phyloP scores from a whole-genome alignment of 208 protist genomes.

The Leptomonas seymouri region DNA sequence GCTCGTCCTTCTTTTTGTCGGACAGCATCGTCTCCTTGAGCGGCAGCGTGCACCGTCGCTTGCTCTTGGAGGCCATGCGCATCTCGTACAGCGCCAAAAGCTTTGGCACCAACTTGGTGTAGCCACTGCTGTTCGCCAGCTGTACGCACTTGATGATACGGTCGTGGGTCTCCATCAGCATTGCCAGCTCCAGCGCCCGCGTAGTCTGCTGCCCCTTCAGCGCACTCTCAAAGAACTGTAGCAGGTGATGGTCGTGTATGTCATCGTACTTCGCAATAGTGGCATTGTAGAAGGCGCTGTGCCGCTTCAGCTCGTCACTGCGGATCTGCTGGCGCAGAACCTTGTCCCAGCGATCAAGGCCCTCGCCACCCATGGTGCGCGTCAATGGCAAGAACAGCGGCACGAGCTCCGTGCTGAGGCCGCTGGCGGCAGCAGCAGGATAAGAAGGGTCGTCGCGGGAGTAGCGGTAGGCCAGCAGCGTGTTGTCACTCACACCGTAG shows the following conservation, averaged over 20 bases:
- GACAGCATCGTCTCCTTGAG: conserved; percentile 58
- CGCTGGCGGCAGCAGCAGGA: conserved; percentile 70
- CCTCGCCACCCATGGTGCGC: conserved; percentile 35
- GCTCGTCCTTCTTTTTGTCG: conserved; percentile 66
- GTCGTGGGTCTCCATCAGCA: conserved; percentile 81
- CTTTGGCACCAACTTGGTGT: conserved; percentile 71
- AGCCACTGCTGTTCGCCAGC: conserved; percentile 59
- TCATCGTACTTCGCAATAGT: conserved; percentile 77
- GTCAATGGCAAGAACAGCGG: conserved; percentile 68
- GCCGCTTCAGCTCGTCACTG: conserved; percentile 80
- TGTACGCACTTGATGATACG: conserved; percentile 72
- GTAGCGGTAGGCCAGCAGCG: conserved; percentile 70
- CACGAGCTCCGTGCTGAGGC: conserved; percentile 70
- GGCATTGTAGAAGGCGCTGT: conserved; percentile 66
- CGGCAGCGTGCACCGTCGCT: conserved; percentile 70
- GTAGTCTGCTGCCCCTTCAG: conserved; percentile 71
- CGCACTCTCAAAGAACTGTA: conserved; percentile 76
- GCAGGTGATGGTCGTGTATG: conserved; percentile 73
- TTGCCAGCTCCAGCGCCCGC: conserved; percentile 80
- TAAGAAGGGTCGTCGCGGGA: conserved; percentile 59
- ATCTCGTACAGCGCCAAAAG: conserved; percentile 74
- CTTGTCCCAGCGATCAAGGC: conserved; percentile 61
- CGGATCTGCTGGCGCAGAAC: conserved; percentile 74
- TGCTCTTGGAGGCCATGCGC: conserved; percentile 59
- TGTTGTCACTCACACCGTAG: conserved; percentile 71